These are phyloP conservation scores for Coemansia sp. DNA, from an alignment of 192 early-diverging fungal species.

Conservation along the genomic window DNA sequence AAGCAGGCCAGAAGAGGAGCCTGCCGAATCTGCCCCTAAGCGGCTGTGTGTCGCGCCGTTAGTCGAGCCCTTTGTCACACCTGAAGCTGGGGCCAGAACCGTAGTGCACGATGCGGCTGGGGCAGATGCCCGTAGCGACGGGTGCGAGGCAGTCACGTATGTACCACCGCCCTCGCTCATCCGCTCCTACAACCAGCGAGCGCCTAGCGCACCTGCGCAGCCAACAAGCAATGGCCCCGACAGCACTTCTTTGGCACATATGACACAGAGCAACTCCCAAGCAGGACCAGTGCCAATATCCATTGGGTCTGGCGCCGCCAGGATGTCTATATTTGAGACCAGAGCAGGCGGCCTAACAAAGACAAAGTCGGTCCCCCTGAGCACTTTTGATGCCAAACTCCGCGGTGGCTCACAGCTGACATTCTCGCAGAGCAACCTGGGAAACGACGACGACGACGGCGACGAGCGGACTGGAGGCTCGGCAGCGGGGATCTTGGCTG, in stretches of 20 bases:
- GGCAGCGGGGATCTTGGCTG: background rate
- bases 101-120: no score
- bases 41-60: conserved; percentile 6
- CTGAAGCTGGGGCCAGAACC: no score
- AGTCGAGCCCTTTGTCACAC: background rate
- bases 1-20: no score
- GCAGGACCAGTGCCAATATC: no score
- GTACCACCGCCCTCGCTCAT: conserved; percentile 29
- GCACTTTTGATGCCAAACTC: conserved; percentile 14
- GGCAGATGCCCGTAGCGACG: no score
- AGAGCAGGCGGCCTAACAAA: conserved; percentile 25
- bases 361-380: conserved; percentile 38
- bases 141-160: conserved; percentile 16
- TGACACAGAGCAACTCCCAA: background rate
- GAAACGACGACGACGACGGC: conserved; percentile 9
- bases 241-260: no score
- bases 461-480: background rate
- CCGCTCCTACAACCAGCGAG: conserved; percentile 8
- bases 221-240: background rate
- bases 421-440: conserved; percentile 4
- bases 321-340: conserved; percentile 15
- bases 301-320: no score
- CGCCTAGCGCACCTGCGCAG: background rate
- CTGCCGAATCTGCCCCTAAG: conserved; percentile 10
- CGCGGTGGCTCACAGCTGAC: background rate